phyloP scores from a whole-genome alignment of 768 basidiomycete species.

The Agaricus blazei region DNA sequence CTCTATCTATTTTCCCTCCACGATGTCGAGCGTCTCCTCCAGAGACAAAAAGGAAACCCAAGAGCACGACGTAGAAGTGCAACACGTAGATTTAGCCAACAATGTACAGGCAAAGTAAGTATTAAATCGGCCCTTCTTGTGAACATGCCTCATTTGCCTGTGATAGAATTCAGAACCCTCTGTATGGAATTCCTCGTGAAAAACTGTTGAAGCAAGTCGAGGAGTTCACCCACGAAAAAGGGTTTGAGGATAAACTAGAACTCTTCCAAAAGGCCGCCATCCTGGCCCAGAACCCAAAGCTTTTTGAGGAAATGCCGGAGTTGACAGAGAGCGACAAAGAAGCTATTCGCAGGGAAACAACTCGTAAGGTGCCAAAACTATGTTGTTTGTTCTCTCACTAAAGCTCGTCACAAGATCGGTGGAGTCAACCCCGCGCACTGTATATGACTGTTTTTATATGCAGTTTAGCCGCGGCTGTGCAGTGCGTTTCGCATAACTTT shows the following conservation, averaged over 20 bases:
- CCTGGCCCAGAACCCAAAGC: slow-evolving; percentile 60
- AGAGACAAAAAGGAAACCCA: not conserved
- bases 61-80: slow-evolving; percentile 21
- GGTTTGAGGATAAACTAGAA: slow-evolving; percentile 36
- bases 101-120: slow-evolving; percentile 38
- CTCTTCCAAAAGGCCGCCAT: slow-evolving; percentile 68
- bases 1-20: not conserved
- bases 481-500: slow-evolving; percentile 28
- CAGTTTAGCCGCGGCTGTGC: slow-evolving; percentile 77
- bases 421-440: slow-evolving; percentile 39
- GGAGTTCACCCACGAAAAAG: slow-evolving; percentile 49
- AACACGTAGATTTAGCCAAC: slow-evolving; percentile 27
- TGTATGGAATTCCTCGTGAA: slow-evolving; percentile 54
- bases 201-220: slow-evolving; percentile 57
- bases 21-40: no score
- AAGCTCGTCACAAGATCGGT: slow-evolving; percentile 30
- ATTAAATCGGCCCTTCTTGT: not conserved
- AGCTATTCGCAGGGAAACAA: slow-evolving; percentile 40
- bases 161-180: slow-evolving; percentile 38
- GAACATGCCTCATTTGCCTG: not conserved
- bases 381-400: not conserved
- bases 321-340: slow-evolving; percentile 32
- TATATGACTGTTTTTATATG: slow-evolving; percentile 46
- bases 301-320: slow-evolving; percentile 37
- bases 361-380: slow-evolving; percentile 25